Evolutionary conservation across 768 basidiomycete species (phyloP).

Genomic region (Suillus lakei): DNA sequence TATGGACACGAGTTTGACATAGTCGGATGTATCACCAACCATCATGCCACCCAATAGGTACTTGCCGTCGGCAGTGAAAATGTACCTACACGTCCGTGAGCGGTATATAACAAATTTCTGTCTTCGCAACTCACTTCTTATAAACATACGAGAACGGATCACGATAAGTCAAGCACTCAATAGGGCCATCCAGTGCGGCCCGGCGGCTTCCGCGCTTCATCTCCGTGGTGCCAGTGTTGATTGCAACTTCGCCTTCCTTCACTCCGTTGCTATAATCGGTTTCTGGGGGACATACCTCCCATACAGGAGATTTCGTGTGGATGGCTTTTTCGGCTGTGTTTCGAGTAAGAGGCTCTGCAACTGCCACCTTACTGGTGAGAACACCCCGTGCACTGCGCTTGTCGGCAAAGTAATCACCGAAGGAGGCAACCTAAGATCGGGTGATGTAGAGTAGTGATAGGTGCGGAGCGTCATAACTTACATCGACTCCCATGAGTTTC

Average conservation of each 20-base stretch:
- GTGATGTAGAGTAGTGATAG: not conserved
- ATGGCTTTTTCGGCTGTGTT: slow-evolving; percentile 4
- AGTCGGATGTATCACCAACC: slow-evolving; percentile 75
- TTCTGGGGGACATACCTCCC: slow-evolving; percentile 19
- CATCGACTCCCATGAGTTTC: slow-evolving; percentile 61
- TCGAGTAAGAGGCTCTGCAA: slow-evolving; percentile 1
- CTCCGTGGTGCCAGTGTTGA: not conserved
- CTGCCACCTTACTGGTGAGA: slow-evolving; percentile 7
- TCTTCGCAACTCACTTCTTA: slow-evolving; percentile 52
- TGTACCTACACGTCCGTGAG: slow-evolving; percentile 43
- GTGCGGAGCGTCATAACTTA: slow-evolving; percentile 22
- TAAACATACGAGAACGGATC: slow-evolving; percentile 76
- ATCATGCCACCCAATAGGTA: slow-evolving; percentile 79
- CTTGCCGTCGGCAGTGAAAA: slow-evolving; percentile 74
- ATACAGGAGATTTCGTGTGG: not conserved
- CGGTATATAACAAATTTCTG: not conserved
- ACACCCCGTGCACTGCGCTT: slow-evolving; percentile 32
- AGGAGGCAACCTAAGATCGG: slow-evolving; percentile 55
- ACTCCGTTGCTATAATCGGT: not conserved
- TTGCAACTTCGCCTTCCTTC: slow-evolving; percentile 7
- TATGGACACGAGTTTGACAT: slow-evolving; percentile 69
- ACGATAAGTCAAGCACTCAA: slow-evolving; percentile 67
- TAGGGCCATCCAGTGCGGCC: slow-evolving; percentile 40
- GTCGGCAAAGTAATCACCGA: slow-evolving; percentile 77
- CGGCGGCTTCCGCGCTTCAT: slow-evolving; percentile 13